Evolutionary conservation across 176 grass and related monocot genomes (phyloP), one percentile per base, ranked within the genome.

Genomic region (Rhynchospora tenuis): DNA sequence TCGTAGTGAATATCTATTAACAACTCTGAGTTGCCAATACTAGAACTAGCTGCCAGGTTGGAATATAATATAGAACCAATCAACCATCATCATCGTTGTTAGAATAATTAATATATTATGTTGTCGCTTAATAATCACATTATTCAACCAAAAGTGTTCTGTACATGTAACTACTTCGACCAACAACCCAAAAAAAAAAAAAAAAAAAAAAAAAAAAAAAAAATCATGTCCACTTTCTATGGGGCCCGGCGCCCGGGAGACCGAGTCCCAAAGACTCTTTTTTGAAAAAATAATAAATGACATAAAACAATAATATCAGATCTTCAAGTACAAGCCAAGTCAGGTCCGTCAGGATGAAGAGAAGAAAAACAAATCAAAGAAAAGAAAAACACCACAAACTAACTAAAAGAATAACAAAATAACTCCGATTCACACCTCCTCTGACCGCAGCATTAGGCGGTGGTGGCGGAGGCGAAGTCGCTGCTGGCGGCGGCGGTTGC

Each of bases 381-480:
- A 65, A 82, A 45, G 47, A 24, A 82, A 66, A 60, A 67, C 16
- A 50, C 56, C 80, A 82, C 38, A 66, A 52, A 50, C 12, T 64
- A 62, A 64, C 42, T 64, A 82, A 15, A 65, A 82, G 20, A 62
- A 42, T 51, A n/a, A 43, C 4, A 28, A 24, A 48, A 82, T 64
- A 82, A 9, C 59, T 54, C 72, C 45, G 52, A 51, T 75, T 44
- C 22, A 66, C 9, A 45, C 20, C 28, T 46, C n/a, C 23, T 82
- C n/a, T 27, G 62, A 82, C 13, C 0, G 42, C 44, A n/a, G 87
- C 91, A 59, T 67, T 76, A 55, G 76, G 10, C 0, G 88, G 88
- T 1, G 69, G 86, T 0, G 86, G 92, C 1, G 83, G 90, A 0
- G 19, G 52, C 7, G 6, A 52, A 0, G 26, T 9, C 0, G 6